Evolutionary conservation across 2,329 filamentous ascomycete genomes (phyloP), one percentile per base, ranked within the genome.

Genomic region (Ophiostoma angusticollis): DNA sequence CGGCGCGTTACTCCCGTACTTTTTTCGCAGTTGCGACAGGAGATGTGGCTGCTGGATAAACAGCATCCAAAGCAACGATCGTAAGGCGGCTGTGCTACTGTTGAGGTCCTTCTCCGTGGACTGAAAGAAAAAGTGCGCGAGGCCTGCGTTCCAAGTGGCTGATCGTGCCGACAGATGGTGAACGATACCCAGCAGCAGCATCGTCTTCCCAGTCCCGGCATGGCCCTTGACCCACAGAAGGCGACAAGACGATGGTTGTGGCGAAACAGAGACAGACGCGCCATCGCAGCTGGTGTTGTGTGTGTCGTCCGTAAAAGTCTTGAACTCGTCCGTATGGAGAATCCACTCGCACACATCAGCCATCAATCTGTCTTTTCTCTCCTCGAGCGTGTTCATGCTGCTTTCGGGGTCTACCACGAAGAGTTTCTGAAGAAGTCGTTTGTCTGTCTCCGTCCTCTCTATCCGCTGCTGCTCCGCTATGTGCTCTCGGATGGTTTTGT

Each of bases 61-160:
- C 8, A 49, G 43, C 34, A 49, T 37, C 47, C 45, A 49, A 16
- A 47, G 42, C 37, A 48, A 31, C 30, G 47, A 45, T 22, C 46
- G 31, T 19, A 49, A 41, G 34, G 41, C 35, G 27, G 46, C 46
- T 9, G 43, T 46, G 9, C 40, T 44, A 35, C 32, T 47, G 39
- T 48, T 45, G 35, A 49, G 19, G 18, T 30, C 23, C n/a, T 27
- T 22, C 25, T 47, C 35, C 22, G 41, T 47, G 35, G 41, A 42
- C 35, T 49, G 43, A 12, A 45, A 48, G 38, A 49, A 39, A 19
- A 49, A 34, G 43, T 44, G 29, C 5, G 22, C 17, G 11, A 39
- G 24, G 23, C 31, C 29, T 1, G 31, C 30, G 9, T 9, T 16
- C 23, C 21, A 6, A 1, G 13, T 23, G 8, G 30, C 31, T 9